A percentile compares a stretch with the other conserved stretches of the same genome.
phyloP scores from a whole-genome alignment of 2,329 filamentous ascomycete species.

The Waltergamsia citrina region DNA sequence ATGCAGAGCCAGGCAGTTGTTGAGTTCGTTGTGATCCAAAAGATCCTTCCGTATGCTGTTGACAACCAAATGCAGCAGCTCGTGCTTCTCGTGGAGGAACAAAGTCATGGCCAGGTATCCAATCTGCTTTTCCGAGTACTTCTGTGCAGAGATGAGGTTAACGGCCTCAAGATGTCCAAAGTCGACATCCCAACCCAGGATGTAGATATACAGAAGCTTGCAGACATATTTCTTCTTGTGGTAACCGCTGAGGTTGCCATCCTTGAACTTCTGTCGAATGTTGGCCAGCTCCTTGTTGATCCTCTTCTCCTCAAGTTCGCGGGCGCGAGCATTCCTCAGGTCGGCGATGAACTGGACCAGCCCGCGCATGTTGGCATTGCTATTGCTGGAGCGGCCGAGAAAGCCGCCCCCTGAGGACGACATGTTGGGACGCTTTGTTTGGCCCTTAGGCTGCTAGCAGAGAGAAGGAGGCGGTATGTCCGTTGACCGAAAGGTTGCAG shows the following conservation, averaged over 20 bases:
- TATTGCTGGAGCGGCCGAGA: conserved; percentile 55
- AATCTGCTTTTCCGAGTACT: conserved; percentile 99
- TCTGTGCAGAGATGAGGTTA: conserved; percentile 90
- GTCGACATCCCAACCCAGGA: conserved; percentile 97
- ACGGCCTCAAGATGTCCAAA: conserved; percentile 98
- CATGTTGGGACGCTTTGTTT: conserved; percentile 27
- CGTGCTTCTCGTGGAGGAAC: conserved; percentile 94
- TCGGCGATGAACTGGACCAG: conserved; percentile 98
- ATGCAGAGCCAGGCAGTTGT: conserved; percentile 93
- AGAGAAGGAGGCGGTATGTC: background rate
- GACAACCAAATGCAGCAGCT: conserved; percentile 89
- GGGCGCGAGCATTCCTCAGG: conserved; percentile 83
- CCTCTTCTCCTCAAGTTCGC: conserved; percentile 95
- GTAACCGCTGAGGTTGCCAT: conserved; percentile 87
- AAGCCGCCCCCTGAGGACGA: conserved; percentile 50
- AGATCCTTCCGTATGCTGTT: conserved; percentile 98
- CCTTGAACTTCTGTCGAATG: conserved; percentile 96
- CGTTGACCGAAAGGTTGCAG: background rate
- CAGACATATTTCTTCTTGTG: conserved; percentile 99
- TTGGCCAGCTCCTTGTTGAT: conserved; percentile 99
- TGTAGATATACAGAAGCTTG: conserved; percentile 99
- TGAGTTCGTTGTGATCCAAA: conserved; percentile 89
- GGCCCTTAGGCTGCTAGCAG: background rate
- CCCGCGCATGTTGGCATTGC: conserved; percentile 64
- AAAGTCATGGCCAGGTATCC: conserved; percentile 95